phyloP scores from a whole-genome alignment of 805 yeast species.

The Peterozyma toletana region DNA sequence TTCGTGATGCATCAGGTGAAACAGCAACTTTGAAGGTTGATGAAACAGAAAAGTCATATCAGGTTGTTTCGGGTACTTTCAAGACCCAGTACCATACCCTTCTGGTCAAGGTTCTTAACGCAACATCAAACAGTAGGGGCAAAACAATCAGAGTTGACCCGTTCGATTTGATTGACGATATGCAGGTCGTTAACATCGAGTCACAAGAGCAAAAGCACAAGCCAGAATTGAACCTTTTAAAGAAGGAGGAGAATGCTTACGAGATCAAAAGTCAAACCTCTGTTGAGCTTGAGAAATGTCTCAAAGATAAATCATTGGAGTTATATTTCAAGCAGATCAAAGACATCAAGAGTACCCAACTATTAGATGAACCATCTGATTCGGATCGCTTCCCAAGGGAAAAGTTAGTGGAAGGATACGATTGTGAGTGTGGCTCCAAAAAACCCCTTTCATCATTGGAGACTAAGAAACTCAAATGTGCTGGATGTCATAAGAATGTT shows the following conservation, averaged over 20 bases:
- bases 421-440: slow-evolving; percentile 15
- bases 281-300: slow-evolving; percentile 8
- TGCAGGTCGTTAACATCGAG: neutral
- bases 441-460: slow-evolving; percentile 7
- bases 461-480: slow-evolving; percentile 11
- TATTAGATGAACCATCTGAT: neutral
- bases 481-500: slow-evolving; percentile 9
- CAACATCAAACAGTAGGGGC: slow-evolving; percentile 30
- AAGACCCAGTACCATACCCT: slow-evolving; percentile 15
- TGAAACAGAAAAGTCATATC: slow-evolving; percentile 10
- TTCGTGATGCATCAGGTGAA: slow-evolving; percentile 33
- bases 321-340: neutral
- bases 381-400: neutral
- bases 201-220: neutral
- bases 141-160: slow-evolving; percentile 23
- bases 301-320: slow-evolving; percentile 1
- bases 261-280: slow-evolving; percentile 4
- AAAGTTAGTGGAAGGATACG: neutral
- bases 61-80: slow-evolving; percentile 16
- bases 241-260: slow-evolving; percentile 3
- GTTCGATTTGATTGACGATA: slow-evolving; percentile 9
- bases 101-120: slow-evolving; percentile 10
- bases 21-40: slow-evolving; percentile 25
- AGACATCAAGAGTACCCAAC: slow-evolving; percentile 9
- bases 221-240: slow-evolving; percentile 15